Evolutionary conservation across 306 rosid species (phyloP), one percentile per base, ranked within the genome.

Genomic region (Prunus salicina): DNA sequence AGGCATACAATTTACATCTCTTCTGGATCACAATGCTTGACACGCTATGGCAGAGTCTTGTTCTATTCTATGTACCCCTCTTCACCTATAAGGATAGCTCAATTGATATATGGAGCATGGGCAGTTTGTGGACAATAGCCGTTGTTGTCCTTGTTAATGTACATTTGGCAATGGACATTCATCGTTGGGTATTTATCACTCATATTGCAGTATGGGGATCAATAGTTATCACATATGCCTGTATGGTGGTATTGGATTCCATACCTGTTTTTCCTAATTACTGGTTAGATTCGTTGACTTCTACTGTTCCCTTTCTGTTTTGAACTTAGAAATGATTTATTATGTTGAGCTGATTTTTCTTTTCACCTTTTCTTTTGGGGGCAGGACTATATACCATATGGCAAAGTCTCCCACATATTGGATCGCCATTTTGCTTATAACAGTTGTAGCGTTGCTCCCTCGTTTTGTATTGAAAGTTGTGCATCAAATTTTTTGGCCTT

Each of bases 31-130:
- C 91, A 69, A 92, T 96, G 97, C 78, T 89, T 38, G 99, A 96
- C 89, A 96, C 98, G 27, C 78, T 96, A 56, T 96, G 99, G 99
- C 99, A 96, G 91, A 96, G 99, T 84, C 93, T 96, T 72, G 97
- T 88, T 82, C 92, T 89, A 75, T 92, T 91, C 82, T 96, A 88
- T 78, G 51, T 84, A 28, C 99, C 99, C 20, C 49, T 91, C 75
- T 89, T 88, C 84, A 86, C 91, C 57, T 96, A 91, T 75, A 87
- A 84, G 88, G 96, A 88, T 79, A 89, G 98, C 81, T 57, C 97
- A 46, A 88, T 96, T 20, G 99, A 96, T 80, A 84, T 91, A 73
- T 96, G 97, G 96, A 91, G 99, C 86, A 87, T 96, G 84, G 99
- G 99, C 64, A 91, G 96, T 77, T 80, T 96, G 85, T 96, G 99